These are phyloP conservation scores for Penicillium bialowiezense DNA, from an alignment of 495 filamentous ascomycete genomes.

Conservation along the genomic window DNA sequence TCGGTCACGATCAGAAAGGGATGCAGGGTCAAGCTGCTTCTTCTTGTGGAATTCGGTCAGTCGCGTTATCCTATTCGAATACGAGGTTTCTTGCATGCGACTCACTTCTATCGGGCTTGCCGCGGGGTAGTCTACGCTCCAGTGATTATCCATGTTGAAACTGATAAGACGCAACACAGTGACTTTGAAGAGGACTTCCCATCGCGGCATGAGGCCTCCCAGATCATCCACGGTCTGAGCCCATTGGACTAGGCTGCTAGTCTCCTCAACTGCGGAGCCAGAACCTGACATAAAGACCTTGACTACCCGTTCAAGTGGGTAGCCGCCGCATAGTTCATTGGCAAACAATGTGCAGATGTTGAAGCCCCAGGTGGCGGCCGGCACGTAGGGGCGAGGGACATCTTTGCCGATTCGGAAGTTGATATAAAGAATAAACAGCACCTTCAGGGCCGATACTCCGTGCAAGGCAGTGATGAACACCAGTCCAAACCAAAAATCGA, in stretches of 20 bases:
- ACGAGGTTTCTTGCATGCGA: conserved; percentile 6
- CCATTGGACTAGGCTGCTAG: conserved; percentile 48
- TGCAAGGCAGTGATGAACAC: conserved; percentile 77
- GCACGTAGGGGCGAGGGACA: conserved; percentile 65
- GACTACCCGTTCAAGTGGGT: conserved; percentile 63
- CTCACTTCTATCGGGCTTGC: conserved; percentile 82
- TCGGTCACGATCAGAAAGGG: conserved; percentile 83
- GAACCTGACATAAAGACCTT: conserved; percentile 43
- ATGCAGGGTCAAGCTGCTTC: conserved; percentile 88
- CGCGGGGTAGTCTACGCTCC: conserved; percentile 68
- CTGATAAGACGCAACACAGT: conserved; percentile 91
- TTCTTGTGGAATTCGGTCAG: conserved; percentile 79
- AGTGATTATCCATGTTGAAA: conserved; percentile 97
- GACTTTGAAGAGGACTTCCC: conserved; percentile 96
- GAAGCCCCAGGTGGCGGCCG: conserved; percentile 86
- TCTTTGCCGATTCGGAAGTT: conserved; percentile 77
- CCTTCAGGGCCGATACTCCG: conserved; percentile 80
- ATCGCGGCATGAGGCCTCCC: conserved; percentile 79
- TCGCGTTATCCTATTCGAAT: not conserved
- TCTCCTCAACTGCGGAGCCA: conserved; percentile 22
- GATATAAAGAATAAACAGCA: conserved; percentile 71
- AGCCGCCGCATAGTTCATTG: conserved; percentile 82
- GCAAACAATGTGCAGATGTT: conserved; percentile 83
- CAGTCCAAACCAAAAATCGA: conserved; percentile 79
- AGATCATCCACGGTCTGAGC: conserved; percentile 68